phyloP scores from a whole-genome alignment of 257 asterid genomes.

The Anisodus acutangulus region DNA sequence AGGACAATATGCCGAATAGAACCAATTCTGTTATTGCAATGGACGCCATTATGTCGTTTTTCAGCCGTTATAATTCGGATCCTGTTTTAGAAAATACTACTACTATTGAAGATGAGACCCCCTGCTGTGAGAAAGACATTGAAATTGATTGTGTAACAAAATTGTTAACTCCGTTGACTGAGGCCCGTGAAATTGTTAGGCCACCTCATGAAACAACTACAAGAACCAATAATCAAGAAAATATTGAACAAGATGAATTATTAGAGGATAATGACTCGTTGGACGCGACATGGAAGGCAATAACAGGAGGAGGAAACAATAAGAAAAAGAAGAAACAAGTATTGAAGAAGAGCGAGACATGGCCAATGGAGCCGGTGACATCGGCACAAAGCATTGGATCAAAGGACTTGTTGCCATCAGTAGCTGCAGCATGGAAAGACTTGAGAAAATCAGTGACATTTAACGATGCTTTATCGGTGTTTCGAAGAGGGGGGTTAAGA shows the following conservation, averaged over 20 bases:
- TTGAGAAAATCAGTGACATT: conserved; percentile 62
- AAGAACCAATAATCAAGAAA: neutral
- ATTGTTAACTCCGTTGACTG: neutral
- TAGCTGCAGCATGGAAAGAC: conserved; percentile 46
- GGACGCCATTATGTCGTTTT: neutral
- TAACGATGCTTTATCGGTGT: conserved; percentile 49
- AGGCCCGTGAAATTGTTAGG: conserved; percentile 10
- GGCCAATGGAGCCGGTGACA: conserved; percentile 24
- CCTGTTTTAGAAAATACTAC: neutral
- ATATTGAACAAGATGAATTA: neutral
- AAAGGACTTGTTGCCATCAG: conserved; percentile 33
- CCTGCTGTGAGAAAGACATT: neutral
- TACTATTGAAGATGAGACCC: neutral
- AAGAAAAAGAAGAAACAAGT: conserved; percentile 31
- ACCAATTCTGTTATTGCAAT: neutral
- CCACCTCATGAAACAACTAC: neutral
- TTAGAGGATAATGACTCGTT: conserved; percentile 47
- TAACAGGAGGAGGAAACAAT: conserved; percentile 42
- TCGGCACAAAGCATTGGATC: conserved; percentile 10
- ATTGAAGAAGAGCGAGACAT: conserved; percentile 58
- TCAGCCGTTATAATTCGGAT: neutral
- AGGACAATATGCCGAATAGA: neutral
- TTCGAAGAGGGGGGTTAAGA: conserved; percentile 20
- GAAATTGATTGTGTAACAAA: conserved; percentile 7
- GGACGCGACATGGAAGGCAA: conserved; percentile 73